phyloP scores from a whole-genome alignment of 805 yeast species.

The Saccharomyces jurei region DNA sequence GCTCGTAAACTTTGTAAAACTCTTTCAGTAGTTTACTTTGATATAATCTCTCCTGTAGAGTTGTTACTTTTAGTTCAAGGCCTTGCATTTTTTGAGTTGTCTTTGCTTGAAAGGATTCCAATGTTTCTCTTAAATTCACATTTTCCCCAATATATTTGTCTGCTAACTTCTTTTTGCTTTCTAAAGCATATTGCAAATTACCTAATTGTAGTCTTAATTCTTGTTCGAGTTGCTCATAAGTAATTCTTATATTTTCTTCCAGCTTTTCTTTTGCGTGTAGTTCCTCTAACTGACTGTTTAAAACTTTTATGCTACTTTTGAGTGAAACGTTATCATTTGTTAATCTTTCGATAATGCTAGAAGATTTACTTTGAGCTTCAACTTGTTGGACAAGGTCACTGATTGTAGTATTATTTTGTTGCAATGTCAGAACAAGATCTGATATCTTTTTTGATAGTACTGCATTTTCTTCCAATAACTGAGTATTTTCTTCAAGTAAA shows the following conservation, averaged over 20 bases:
- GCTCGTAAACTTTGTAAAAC: neutral
- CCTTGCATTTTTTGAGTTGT: neutral
- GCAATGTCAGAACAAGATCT: conserved; percentile 4
- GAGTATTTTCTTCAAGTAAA: conserved; percentile 5
- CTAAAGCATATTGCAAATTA: neutral
- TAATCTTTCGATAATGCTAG: conserved; percentile 30
- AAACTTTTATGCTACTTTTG: conserved; percentile 23
- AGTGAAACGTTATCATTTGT: conserved; percentile 34
- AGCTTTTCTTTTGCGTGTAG: conserved; percentile 12
- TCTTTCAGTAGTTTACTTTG: neutral
- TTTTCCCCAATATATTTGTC: neutral
- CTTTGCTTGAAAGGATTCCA: neutral
- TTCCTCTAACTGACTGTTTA: conserved; percentile 37
- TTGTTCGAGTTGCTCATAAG: conserved; percentile 1
- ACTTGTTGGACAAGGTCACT: conserved; percentile 24
- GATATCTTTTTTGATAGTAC: neutral
- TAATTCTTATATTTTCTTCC: neutral
- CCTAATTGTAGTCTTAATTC: neutral
- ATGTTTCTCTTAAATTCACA: neutral
- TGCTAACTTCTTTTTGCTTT: neutral
- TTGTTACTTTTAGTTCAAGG: neutral
- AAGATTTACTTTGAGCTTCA: conserved; percentile 25
- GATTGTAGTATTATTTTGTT: conserved; percentile 12
- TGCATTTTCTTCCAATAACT: conserved; percentile 4
- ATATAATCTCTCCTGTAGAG: neutral